phyloP scores from a whole-genome alignment of 305 asterid species.

The Fraxinus ornus region DNA sequence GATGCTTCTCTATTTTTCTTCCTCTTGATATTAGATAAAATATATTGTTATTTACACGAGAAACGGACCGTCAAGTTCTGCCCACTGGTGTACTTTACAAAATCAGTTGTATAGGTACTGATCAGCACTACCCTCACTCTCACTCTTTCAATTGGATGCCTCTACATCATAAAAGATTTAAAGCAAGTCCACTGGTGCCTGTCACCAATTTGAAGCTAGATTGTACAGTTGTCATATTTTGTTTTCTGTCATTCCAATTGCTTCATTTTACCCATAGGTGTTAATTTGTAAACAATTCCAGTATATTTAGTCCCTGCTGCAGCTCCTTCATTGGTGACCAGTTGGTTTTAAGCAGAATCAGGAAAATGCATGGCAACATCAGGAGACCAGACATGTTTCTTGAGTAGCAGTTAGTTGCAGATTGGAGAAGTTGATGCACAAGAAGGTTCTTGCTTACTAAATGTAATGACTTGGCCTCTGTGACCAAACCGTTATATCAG shows the following conservation, averaged over 20 bases:
- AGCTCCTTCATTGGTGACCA: not conserved
- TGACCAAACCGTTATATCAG: no score
- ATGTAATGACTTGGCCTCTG: not conserved
- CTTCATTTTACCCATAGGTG: not conserved
- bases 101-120: not conserved
- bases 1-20: slow-evolving; percentile 5
- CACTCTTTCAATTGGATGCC: not conserved
- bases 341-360: not conserved
- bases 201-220: not conserved
- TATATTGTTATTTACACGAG: not conserved
- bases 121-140: not conserved
- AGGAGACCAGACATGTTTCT: not conserved
- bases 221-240: not conserved
- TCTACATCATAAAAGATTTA: not conserved
- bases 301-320: not conserved
- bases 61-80: not conserved
- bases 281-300: not conserved
- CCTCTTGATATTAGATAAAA: not conserved
- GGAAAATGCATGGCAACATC: not conserved
- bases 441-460: not conserved
- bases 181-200: not conserved
- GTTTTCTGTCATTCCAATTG: not conserved
- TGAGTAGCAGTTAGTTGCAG: not conserved
- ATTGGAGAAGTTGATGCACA: not conserved
- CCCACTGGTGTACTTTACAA: not conserved